phyloP scores from a whole-genome alignment of 805 yeast genomes.

The Candida broadrunensis region DNA sequence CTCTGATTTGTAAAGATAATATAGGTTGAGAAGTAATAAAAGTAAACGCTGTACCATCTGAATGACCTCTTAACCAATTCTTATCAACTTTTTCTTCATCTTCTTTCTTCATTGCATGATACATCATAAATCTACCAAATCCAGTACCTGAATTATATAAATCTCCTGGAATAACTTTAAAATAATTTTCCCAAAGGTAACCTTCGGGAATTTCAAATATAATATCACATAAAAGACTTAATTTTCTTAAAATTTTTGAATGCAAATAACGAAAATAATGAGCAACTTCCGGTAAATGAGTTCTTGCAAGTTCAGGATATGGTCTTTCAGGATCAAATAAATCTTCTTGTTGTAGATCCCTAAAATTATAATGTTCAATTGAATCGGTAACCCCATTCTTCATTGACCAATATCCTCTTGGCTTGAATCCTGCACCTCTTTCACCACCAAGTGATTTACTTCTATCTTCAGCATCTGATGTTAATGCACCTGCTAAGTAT shows the following conservation, averaged over 20 bases:
- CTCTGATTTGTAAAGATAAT: conserved; percentile 22
- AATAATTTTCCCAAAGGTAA: conserved; percentile 21
- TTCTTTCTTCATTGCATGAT: conserved; percentile 18
- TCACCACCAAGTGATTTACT: conserved; percentile 20
- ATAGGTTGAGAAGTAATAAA: conserved; percentile 27
- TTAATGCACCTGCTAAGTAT: conserved; percentile 36
- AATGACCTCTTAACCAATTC: conserved; percentile 25
- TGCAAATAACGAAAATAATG: conserved; percentile 18
- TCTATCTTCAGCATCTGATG: conserved; percentile 21
- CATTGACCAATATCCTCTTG: conserved; percentile 24
- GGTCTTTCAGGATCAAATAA: conserved; percentile 15
- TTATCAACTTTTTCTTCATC: conserved; percentile 19
- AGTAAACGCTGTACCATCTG: conserved; percentile 24
- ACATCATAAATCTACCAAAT: conserved; percentile 24
- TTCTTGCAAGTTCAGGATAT: conserved; percentile 20
- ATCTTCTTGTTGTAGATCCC: conserved; percentile 18
- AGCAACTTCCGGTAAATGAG: conserved; percentile 18
- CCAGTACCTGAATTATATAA: conserved; percentile 19
- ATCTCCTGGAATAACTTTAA: conserved; percentile 18
- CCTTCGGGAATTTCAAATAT: conserved; percentile 22
- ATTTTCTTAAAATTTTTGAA: conserved; percentile 14
- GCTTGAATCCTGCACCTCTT: conserved; percentile 25
- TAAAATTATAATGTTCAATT: conserved; percentile 22
- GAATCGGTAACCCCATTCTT: conserved; percentile 22
- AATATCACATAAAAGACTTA: conserved; percentile 20